Evolutionary conservation across 2,329 filamentous ascomycete genomes (phyloP).

Genomic region (Pyricularia sp.): DNA sequence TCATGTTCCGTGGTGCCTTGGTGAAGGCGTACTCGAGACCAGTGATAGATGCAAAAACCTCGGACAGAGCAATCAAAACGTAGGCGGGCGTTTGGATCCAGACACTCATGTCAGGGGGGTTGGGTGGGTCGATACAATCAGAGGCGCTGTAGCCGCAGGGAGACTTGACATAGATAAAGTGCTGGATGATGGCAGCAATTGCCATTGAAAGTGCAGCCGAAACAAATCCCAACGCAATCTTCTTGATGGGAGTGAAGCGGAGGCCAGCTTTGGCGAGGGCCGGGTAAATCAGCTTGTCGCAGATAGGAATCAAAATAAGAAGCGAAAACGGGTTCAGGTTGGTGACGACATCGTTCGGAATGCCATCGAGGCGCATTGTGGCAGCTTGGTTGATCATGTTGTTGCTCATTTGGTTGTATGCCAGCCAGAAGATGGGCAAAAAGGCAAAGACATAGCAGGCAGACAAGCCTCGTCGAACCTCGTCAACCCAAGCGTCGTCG

Average conservation of each 20-base stretch:
- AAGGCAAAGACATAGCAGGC: conserved; percentile 59
- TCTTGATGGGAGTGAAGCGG: conserved; percentile 61
- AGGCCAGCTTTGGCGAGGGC: conserved; percentile 49
- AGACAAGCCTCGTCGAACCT: conserved; percentile 52
- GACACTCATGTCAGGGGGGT: conserved; percentile 38
- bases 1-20: conserved; percentile 66
- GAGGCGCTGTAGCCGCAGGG: conserved; percentile 37
- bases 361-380: conserved; percentile 51
- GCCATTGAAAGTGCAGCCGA: conserved; percentile 47
- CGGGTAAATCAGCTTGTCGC: conserved; percentile 57
- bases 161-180: conserved; percentile 50
- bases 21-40: conserved; percentile 64
- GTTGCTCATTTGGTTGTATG: conserved; percentile 30
- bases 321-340: conserved; percentile 64
- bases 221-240: conserved; percentile 58
- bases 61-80: conserved; percentile 33
- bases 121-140: conserved; percentile 25
- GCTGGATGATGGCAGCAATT: conserved; percentile 38
- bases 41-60: conserved; percentile 37
- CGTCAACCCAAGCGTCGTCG: conserved; percentile 13
- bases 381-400: conserved; percentile 51
- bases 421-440: conserved; percentile 49
- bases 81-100: conserved; percentile 42
- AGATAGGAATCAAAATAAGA: conserved; percentile 60
- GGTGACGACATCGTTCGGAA: conserved; percentile 64